phyloP scores from a whole-genome alignment of 2,329 filamentous ascomycete species.

The Aspergillus awamori region DNA sequence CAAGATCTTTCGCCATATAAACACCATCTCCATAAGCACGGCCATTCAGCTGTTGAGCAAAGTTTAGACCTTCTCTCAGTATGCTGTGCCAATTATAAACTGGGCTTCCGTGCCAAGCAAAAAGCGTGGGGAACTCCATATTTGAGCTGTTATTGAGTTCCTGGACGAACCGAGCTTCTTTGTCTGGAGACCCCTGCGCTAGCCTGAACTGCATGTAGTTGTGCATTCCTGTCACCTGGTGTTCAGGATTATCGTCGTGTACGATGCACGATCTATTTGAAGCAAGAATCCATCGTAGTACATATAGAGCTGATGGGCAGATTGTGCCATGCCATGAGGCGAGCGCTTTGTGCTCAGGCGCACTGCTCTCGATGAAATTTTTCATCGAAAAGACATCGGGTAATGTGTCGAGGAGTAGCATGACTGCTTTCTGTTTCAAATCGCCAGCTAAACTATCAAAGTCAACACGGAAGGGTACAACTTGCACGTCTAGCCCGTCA shows the following conservation, averaged over 20 bases:
- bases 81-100: slow-evolving; percentile 88
- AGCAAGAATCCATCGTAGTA: slow-evolving; percentile 85
- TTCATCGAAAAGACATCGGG: slow-evolving; percentile 46
- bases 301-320: slow-evolving; percentile 64
- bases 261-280: slow-evolving; percentile 87
- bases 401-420: slow-evolving; percentile 42
- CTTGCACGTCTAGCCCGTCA: slow-evolving; percentile 13
- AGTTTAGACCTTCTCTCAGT: slow-evolving; percentile 79
- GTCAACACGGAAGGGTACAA: slow-evolving; percentile 40
- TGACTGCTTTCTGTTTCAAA: slow-evolving; percentile 36
- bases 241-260: slow-evolving; percentile 58
- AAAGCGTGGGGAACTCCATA: slow-evolving; percentile 66
- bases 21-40: slow-evolving; percentile 77
- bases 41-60: slow-evolving; percentile 63
- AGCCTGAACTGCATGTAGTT: slow-evolving; percentile 82
- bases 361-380: slow-evolving; percentile 43
- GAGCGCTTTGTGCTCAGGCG: slow-evolving; percentile 38
- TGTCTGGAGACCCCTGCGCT: slow-evolving; percentile 84
- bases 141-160: slow-evolving; percentile 56
- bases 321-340: slow-evolving; percentile 62
- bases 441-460: slow-evolving; percentile 42
- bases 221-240: slow-evolving; percentile 65
- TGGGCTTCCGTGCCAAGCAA: slow-evolving; percentile 83
- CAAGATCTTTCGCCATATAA: slow-evolving; percentile 70
- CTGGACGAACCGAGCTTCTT: slow-evolving; percentile 73